Percentiles rank a stretch among this genome's conserved stretches.
Conservation (phyloP, 495 filamentous ascomycete genomes). For the Neurospora sp. region DNA sequence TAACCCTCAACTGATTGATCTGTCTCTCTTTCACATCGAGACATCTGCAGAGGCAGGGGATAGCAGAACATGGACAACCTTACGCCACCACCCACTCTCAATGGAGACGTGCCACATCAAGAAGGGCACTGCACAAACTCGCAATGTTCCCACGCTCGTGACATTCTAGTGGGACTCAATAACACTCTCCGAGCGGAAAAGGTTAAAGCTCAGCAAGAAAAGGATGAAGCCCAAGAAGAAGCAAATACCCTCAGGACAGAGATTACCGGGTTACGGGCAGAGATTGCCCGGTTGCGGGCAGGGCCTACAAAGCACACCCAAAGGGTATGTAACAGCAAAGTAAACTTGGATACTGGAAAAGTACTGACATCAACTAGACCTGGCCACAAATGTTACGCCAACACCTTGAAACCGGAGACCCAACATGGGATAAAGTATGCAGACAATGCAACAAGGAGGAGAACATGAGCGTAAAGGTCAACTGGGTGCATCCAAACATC, state of each 20-base stretch:
- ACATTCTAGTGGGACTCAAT: background rate
- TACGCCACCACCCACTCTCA: background rate
- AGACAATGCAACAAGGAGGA: constrained; percentile 20
- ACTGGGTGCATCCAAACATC: constrained; percentile 18
- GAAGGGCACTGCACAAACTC: background rate
- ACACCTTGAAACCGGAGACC: background rate
- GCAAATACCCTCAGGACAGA: background rate
- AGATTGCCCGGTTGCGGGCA: background rate
- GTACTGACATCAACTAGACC: constrained; percentile 1
- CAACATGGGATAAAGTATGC: constrained; percentile 2
- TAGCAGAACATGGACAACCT: background rate
- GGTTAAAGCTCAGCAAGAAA: background rate
- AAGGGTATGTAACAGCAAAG: background rate
- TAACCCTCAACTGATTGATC: background rate
- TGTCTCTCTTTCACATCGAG: background rate
- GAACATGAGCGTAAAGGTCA: constrained; percentile 21
- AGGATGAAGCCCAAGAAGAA: background rate
- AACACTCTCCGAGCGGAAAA: background rate
- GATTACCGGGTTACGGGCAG: background rate
- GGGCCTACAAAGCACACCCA: background rate
- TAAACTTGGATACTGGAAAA: background rate
- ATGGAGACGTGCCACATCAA: background rate
- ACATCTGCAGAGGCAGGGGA: background rate
- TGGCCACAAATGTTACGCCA: constrained; percentile 6
- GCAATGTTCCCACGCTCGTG: background rate